These are phyloP conservation scores for Rehmannia glutinosa DNA, from an alignment of 257 asterid genomes.

Conservation along the genomic window DNA sequence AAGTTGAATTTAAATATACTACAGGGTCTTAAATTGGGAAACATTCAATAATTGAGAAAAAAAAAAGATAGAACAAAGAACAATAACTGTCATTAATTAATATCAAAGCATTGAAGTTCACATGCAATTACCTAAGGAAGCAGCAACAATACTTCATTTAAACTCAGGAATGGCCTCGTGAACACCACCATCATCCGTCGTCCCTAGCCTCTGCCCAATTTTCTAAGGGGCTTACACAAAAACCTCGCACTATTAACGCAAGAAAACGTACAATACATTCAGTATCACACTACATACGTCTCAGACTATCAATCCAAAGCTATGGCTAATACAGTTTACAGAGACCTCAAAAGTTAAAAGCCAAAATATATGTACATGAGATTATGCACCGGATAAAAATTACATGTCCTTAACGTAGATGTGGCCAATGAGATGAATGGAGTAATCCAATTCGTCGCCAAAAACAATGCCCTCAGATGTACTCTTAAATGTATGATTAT, in stretches of 20 bases:
- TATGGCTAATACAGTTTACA: too few species aligned
- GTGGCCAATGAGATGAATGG: conserved; percentile 64
- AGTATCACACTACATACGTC: conserved; percentile 1
- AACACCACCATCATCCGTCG: conserved; percentile 57
- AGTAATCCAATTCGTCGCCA: conserved; percentile 68
- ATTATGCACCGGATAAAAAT: background rate
- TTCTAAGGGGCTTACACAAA: conserved; percentile 55
- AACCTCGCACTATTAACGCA: conserved; percentile 68
- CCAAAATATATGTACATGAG: background rate
- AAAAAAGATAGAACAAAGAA: background rate
- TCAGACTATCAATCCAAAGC: too few species aligned
- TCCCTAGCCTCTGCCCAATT: conserved; percentile 68
- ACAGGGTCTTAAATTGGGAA: background rate
- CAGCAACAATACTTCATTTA: conserved; percentile 50
- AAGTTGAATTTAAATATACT: background rate
- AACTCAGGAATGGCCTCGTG: conserved; percentile 54
- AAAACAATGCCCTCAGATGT: conserved; percentile 49
- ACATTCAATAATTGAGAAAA: too few species aligned
- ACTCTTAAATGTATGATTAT: too few species aligned
- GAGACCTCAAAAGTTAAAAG: too few species aligned
- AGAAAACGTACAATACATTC: too few species aligned
- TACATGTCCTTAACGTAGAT: conserved; percentile 55
- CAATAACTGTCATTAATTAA: background rate
- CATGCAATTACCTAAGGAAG: conserved; percentile 47
- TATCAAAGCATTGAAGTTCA: background rate